A percentile compares a stretch with the other conserved stretches of the same genome.
These are phyloP conservation scores for Coemansia sp. DNA, from an alignment of 192 early-diverging fungal species.

Conservation along the genomic window DNA sequence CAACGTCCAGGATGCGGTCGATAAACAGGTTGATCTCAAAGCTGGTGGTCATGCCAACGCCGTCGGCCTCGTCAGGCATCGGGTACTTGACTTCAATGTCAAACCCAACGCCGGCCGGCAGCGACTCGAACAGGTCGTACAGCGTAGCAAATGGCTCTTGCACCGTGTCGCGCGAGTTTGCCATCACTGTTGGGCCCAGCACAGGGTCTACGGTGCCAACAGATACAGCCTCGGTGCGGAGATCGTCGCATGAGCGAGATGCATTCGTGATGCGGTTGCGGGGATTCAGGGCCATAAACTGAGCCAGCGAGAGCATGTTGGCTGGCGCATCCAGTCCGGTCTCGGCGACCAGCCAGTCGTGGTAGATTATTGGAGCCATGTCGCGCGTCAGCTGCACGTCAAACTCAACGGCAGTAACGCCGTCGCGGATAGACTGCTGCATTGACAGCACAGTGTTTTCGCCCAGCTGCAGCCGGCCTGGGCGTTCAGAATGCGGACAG, in stretches of 20 bases:
- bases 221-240: conserved; percentile 8
- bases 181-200: conserved; percentile 56
- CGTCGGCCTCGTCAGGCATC: conserved; percentile 85
- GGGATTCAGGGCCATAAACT: conserved; percentile 64
- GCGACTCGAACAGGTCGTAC: conserved; percentile 70
- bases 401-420: conserved; percentile 90
- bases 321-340: conserved; percentile 70
- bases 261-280: conserved; percentile 20
- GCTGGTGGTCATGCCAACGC: conserved; percentile 62
- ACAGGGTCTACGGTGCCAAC: not conserved
- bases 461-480: conserved; percentile 71
- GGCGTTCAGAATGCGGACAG: conserved; percentile 40
- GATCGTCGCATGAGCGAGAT: conserved; percentile 29
- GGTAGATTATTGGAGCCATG: conserved; percentile 82
- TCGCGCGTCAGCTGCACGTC: conserved; percentile 94
- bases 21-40: conserved; percentile 85
- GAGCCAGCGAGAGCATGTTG: conserved; percentile 64
- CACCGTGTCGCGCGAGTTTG: conserved; percentile 77
- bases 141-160: conserved; percentile 88
- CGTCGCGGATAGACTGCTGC: conserved; percentile 75
- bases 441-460: conserved; percentile 92
- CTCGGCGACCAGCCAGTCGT: conserved; percentile 85
- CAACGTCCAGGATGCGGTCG: conserved; percentile 78
- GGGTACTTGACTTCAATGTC: conserved; percentile 98
- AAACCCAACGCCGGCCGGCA: conserved; percentile 78